Conservation (phyloP, 2,329 filamentous ascomycete genomes). For the Fusarium neocosmosporiellum region DNA sequence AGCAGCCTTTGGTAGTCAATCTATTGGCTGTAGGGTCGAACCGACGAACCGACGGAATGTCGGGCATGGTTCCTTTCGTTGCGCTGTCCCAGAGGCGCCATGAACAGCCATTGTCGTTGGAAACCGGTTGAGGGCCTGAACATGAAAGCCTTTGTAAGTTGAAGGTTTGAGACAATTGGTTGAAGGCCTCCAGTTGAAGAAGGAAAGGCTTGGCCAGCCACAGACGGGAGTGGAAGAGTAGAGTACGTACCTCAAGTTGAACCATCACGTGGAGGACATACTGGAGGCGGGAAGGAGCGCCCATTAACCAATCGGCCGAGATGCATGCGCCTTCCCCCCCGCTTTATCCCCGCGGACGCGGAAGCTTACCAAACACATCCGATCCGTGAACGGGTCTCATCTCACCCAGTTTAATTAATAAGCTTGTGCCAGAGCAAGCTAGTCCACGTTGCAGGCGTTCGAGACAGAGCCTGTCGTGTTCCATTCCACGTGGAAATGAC, state of each 20-base stretch:
- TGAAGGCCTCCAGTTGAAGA: not conserved
- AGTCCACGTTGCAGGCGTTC: not conserved
- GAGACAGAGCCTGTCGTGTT: not conserved
- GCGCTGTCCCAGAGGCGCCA: not conserved
- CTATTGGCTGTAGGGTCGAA: not conserved
- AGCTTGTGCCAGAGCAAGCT: not conserved
- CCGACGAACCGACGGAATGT: not conserved
- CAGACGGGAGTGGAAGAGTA: not conserved
- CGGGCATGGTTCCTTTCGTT: not conserved
- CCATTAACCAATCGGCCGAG: conserved; percentile 22
- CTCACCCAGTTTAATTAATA: not conserved
- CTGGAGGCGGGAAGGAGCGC: conserved; percentile 7
- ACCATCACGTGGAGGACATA: not conserved
- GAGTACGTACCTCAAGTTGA: not conserved
- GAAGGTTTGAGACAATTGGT: not conserved
- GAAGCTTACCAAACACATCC: not conserved
- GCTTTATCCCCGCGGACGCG: conserved; percentile 25
- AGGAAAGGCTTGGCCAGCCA: not conserved
- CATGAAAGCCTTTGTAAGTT: not conserved
- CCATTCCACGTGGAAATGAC: not conserved
- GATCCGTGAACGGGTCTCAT: not conserved
- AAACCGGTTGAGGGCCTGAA: not conserved
- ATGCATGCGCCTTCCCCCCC: conserved; percentile 21
- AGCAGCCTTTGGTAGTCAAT: not conserved
- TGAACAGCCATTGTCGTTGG: not conserved